Conservation (phyloP, 164 flowering plant species). For the Macadamia integrifolia region DNA sequence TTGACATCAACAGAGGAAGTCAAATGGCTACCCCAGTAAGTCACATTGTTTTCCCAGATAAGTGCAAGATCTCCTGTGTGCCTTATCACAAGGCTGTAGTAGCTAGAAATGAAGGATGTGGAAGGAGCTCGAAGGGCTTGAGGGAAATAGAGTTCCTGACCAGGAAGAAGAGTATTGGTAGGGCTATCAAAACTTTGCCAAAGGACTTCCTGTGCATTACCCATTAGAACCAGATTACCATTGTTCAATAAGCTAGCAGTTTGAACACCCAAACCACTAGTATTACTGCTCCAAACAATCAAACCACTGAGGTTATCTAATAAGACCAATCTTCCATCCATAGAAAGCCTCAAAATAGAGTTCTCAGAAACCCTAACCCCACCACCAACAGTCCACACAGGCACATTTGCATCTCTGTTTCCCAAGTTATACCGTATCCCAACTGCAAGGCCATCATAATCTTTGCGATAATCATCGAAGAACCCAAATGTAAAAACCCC, state of each 20-base stretch:
- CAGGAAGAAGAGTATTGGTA: conserved; percentile 48
- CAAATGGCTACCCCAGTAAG: conserved; percentile 45
- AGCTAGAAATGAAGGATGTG: conserved; percentile 31
- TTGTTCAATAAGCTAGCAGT: conserved; percentile 38
- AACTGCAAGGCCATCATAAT: conserved; percentile 34
- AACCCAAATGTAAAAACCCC: conserved; percentile 54
- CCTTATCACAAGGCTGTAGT: conserved; percentile 34
- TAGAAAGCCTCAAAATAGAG: conserved; percentile 38
- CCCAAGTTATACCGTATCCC: conserved; percentile 43
- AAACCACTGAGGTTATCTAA: conserved; percentile 30
- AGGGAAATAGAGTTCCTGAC: conserved; percentile 39
- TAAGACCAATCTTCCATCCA: conserved; percentile 42
- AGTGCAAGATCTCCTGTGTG: conserved; percentile 37
- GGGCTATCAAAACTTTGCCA: conserved; percentile 56
- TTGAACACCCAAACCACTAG: conserved; percentile 41
- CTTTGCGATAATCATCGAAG: conserved; percentile 22
- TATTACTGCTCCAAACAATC: conserved; percentile 43
- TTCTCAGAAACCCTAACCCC: conserved; percentile 41
- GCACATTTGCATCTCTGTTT: conserved; percentile 27
- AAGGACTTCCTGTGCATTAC: conserved; percentile 20
- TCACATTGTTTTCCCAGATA: conserved; percentile 50
- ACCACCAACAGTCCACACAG: conserved; percentile 52
- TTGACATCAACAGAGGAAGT: conserved; percentile 19
- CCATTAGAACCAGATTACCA: conserved; percentile 45
- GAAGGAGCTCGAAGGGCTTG: conserved; percentile 45